These are phyloP conservation scores for Capsicum pubescens DNA, from an alignment of 257 asterid species.

Conservation along the genomic window DNA sequence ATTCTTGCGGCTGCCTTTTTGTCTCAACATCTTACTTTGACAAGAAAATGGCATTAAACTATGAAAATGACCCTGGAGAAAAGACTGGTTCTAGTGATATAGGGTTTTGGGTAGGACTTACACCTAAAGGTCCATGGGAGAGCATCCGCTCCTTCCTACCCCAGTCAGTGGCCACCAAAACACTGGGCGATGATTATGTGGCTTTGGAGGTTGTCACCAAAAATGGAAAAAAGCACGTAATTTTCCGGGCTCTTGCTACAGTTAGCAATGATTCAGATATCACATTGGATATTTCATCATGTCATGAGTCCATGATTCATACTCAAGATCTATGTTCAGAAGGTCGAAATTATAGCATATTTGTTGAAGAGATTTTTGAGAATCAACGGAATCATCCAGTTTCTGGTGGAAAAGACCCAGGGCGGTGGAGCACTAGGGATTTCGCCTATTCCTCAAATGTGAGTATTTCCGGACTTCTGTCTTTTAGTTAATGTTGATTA, in stretches of 20 bases:
- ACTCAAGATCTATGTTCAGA: slow-evolving; percentile 49
- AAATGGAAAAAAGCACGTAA: slow-evolving; percentile 86
- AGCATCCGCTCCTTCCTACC: slow-evolving; percentile 95
- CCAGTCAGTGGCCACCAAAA: slow-evolving; percentile 71
- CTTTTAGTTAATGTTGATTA: slow-evolving; percentile 26
- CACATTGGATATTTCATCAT: slow-evolving; percentile 68
- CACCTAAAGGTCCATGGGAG: slow-evolving; percentile 90
- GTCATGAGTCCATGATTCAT: slow-evolving; percentile 47
- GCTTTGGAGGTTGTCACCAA: slow-evolving; percentile 82
- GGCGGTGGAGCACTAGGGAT: slow-evolving; percentile 70
- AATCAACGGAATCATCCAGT: slow-evolving; percentile 59
- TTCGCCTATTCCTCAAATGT: slow-evolving; percentile 63
- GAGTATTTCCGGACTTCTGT: slow-evolving; percentile 34
- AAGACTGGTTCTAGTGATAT: slow-evolving; percentile 65
- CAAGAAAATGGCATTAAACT: slow-evolving; percentile 63
- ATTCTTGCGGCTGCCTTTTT: slow-evolving; percentile 59
- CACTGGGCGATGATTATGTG: slow-evolving; percentile 74
- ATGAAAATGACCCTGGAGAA: slow-evolving; percentile 52
- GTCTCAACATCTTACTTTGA: slow-evolving; percentile 84
- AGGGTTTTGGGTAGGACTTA: slow-evolving; percentile 90
- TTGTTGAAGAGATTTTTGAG: slow-evolving; percentile 68
- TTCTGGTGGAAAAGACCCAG: slow-evolving; percentile 56
- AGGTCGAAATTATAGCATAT: slow-evolving; percentile 41
- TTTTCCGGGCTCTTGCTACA: slow-evolving; percentile 78
- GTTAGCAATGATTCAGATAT: slow-evolving; percentile 87